Percentiles rank a stretch among this genome's conserved stretches.
Conservation (phyloP, 1,284 basidiomycete species). For the Puccinia polysora region DNA sequence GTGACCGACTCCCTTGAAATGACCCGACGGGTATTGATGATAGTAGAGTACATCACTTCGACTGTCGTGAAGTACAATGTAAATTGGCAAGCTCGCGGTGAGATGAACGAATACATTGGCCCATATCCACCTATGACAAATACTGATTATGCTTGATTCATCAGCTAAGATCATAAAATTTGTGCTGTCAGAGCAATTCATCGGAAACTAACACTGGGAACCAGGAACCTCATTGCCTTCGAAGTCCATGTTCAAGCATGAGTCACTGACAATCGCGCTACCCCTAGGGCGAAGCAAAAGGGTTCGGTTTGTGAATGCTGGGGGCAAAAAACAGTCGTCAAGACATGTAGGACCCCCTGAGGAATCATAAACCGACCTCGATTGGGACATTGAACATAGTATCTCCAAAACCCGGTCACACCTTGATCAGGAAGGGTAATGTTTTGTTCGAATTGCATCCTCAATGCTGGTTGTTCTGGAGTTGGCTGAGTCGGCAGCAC, state of each 20-base stretch:
- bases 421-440: conserved; percentile 11
- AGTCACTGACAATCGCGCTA: conserved; percentile 6
- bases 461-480: neutral
- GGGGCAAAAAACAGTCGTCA: no score
- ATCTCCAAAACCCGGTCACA: conserved; percentile 14
- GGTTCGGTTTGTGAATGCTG: conserved; percentile 5
- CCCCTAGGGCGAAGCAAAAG: neutral
- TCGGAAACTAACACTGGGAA: conserved; percentile 12
- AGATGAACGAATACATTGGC: conserved; percentile 15
- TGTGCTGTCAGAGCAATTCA: neutral
- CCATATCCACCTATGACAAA: conserved; percentile 22
- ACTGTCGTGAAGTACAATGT: conserved; percentile 7
- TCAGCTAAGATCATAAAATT: neutral
- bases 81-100: conserved; percentile 21
- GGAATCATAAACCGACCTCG: neutral
- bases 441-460: neutral
- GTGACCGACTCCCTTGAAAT: conserved; percentile 7
- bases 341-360: no score
- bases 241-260: neutral
- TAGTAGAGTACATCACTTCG: conserved; percentile 15
- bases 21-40: conserved; percentile 5
- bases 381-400: conserved; percentile 14
- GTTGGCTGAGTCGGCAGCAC: neutral
- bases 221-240: neutral
- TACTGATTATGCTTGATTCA: neutral